Conservation (phyloP, 306 rosid species). For the Castanea crenata region DNA sequence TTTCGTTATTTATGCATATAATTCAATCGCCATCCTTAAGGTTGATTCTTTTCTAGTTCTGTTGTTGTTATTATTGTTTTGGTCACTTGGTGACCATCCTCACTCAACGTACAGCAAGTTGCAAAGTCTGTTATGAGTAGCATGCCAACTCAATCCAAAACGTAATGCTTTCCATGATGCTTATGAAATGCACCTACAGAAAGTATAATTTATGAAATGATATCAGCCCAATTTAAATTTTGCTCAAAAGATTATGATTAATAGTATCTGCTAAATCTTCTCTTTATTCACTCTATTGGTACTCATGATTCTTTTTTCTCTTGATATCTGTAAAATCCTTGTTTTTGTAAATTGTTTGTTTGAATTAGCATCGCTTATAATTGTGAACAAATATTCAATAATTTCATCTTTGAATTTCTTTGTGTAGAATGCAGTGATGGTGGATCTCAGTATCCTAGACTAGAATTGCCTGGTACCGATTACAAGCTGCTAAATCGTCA, state of each 20-base stretch:
- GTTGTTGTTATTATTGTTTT: not conserved
- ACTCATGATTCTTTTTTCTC: not conserved
- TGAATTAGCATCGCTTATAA: not conserved
- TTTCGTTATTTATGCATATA: not conserved
- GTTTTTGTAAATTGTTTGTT: not conserved
- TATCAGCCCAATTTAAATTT: not conserved
- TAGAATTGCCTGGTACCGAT: slow-evolving; percentile 58
- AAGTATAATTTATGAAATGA: not conserved
- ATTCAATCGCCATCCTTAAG: not conserved
- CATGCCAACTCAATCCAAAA: not conserved
- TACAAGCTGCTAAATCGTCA: slow-evolving; percentile 42
- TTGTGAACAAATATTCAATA: slow-evolving; percentile 2
- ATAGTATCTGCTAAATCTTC: not conserved
- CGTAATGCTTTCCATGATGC: not conserved
- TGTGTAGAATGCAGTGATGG: slow-evolving; percentile 62
- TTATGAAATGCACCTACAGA: not conserved
- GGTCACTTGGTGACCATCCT: not conserved
- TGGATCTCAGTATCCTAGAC: slow-evolving; percentile 65
- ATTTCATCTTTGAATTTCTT: slow-evolving; percentile 20
- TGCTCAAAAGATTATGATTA: not conserved
- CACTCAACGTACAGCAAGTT: too few species aligned
- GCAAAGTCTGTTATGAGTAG: not conserved
- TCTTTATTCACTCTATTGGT: not conserved
- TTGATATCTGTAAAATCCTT: not conserved
- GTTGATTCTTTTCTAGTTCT: not conserved